A percentile compares a stretch with the other conserved stretches of the same genome.
These are phyloP conservation scores for Beauveria bassiana DNA, from an alignment of 2,329 filamentous ascomycete species.

Conservation along the genomic window DNA sequence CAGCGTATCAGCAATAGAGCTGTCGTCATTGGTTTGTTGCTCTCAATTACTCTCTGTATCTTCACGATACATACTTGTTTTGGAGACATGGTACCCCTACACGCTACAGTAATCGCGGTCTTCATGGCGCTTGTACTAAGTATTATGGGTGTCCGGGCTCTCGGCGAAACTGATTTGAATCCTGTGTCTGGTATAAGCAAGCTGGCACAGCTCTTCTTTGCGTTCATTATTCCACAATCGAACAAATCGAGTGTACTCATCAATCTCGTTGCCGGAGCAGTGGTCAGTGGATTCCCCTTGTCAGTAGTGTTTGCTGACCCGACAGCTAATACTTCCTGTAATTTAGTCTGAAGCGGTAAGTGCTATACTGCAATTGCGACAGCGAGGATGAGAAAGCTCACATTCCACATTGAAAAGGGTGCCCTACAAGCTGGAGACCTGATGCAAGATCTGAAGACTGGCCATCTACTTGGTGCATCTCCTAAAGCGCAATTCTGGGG, in stretches of 20 bases:
- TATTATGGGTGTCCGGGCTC: constrained; percentile 63
- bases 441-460: constrained; percentile 95
- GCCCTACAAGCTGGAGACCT: constrained; percentile 93
- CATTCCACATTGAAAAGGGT: constrained; percentile 32
- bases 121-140: constrained; percentile 73
- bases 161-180: constrained; percentile 85
- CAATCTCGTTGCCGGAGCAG: constrained; percentile 87
- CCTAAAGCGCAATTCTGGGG: constrained; percentile 96
- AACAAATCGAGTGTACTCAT: constrained; percentile 85
- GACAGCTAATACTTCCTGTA: neutral
- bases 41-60: constrained; percentile 75
- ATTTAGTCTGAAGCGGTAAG: constrained; percentile 33
- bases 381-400: constrained; percentile 7
- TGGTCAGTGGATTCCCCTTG: constrained; percentile 35
- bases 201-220: constrained; percentile 91
- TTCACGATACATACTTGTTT: constrained; percentile 77
- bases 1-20: constrained; percentile 69
- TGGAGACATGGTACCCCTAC: constrained; percentile 69
- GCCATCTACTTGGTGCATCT: constrained; percentile 82
- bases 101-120: constrained; percentile 70
- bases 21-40: constrained; percentile 65
- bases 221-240: constrained; percentile 72
- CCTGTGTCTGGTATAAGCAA: constrained; percentile 96
- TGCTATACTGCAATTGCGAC: neutral
- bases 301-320: neutral